A percentile compares a stretch with the other conserved stretches of the same genome.
phyloP scores from a whole-genome alignment of 768 basidiomycete genomes.

The Hemileccinum rubropunctum region DNA sequence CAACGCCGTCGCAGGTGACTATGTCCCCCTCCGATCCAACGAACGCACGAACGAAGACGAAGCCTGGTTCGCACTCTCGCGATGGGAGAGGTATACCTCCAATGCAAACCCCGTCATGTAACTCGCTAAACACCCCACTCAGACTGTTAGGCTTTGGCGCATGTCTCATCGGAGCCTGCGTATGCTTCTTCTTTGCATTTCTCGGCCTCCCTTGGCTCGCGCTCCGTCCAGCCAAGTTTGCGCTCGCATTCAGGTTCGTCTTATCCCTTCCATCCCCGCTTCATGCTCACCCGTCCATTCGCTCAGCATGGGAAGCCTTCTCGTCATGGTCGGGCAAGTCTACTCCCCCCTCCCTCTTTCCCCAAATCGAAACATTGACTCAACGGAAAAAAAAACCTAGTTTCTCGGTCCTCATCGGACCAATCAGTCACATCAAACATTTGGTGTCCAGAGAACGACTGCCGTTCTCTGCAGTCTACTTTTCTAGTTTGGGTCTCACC shows the following conservation, averaged over 20 bases:
- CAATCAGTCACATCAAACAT: constrained; percentile 90
- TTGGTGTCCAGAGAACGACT: constrained; percentile 77
- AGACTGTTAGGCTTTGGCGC: constrained; percentile 90
- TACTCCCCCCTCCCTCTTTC: too few species aligned
- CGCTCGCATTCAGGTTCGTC: constrained; percentile 73
- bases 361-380: background rate
- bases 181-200: constrained; percentile 93
- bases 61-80: constrained; percentile 86
- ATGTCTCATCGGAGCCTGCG: constrained; percentile 85
- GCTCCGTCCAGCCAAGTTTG: constrained; percentile 86
- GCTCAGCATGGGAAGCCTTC: constrained; percentile 74
- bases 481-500: constrained; percentile 79
- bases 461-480: constrained; percentile 81
- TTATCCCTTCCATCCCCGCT: background rate
- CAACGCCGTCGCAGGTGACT: constrained; percentile 78
- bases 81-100: constrained; percentile 87
- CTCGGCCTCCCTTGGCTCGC: constrained; percentile 68
- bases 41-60: constrained; percentile 99
- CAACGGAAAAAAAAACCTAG: constrained; percentile 38
- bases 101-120: too few species aligned
- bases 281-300: background rate
- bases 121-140: background rate
- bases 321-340: constrained; percentile 93
- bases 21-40: constrained; percentile 80
- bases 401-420: constrained; percentile 85